Percentiles rank a stretch among this genome's conserved stretches.
These are phyloP conservation scores for Paraconiothyrium sp. DNA, from an alignment of 2,329 filamentous ascomycete genomes.

Conservation along the genomic window DNA sequence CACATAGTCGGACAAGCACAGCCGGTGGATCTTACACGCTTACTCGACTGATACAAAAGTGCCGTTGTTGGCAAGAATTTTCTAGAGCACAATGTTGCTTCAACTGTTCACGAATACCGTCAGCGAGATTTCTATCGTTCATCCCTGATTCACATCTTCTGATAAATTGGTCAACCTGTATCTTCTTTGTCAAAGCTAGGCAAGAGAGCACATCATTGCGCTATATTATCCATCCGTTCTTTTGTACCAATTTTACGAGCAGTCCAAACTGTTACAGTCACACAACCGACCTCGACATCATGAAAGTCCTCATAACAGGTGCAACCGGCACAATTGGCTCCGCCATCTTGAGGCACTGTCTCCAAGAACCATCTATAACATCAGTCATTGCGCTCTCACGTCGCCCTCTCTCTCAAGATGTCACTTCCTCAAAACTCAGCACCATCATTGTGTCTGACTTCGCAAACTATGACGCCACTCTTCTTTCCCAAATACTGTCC, in stretches of 20 bases:
- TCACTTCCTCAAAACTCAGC: slow-evolving; percentile 18
- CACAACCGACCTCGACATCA: neutral
- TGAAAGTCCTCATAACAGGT: slow-evolving; percentile 34
- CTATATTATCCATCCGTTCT: neutral
- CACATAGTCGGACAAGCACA: neutral
- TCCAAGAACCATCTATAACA: slow-evolving; percentile 23
- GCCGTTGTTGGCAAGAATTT: neutral
- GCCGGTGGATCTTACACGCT: neutral
- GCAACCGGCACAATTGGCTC: slow-evolving; percentile 30
- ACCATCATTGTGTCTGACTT: slow-evolving; percentile 29
- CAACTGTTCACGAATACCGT: neutral
- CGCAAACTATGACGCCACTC: slow-evolving; percentile 7
- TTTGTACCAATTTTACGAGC: neutral
- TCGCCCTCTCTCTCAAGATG: slow-evolving; percentile 11
- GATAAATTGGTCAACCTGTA: too few relatives aligned
- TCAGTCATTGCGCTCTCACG: slow-evolving; percentile 27
- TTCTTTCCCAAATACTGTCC: slow-evolving; percentile 17
- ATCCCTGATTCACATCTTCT: neutral
- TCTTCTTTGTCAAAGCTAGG: too few relatives aligned
- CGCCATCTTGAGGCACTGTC: slow-evolving; percentile 24
- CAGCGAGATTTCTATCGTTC: neutral
- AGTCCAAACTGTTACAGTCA: neutral
- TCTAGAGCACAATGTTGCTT: neutral
- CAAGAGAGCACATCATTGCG: neutral
- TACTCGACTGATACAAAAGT: neutral